These are phyloP conservation scores for Aspergillus sp. DNA, from an alignment of 2,329 filamentous ascomycete species.

Conservation along the genomic window DNA sequence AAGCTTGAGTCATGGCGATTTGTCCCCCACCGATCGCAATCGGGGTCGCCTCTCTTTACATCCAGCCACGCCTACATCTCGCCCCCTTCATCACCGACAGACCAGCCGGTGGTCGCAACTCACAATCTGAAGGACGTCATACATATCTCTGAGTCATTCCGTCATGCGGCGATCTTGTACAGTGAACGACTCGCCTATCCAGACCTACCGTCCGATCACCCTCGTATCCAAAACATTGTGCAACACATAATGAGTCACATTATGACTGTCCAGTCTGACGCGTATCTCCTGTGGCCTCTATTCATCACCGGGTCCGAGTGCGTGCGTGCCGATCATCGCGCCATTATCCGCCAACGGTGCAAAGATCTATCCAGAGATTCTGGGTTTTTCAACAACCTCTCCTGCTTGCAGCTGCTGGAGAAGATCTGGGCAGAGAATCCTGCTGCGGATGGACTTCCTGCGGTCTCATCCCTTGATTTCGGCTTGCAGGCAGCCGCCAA, in stretches of 20 bases:
- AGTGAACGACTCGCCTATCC: conserved; percentile 84
- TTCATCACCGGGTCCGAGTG: conserved; percentile 91
- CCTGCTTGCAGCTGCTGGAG: conserved; percentile 81
- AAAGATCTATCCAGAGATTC: conserved; percentile 83
- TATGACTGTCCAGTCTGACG: conserved; percentile 75
- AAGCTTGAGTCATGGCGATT: conserved; percentile 82
- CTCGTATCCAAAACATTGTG: conserved; percentile 81
- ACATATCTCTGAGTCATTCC: conserved; percentile 86
- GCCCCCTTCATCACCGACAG: conserved; percentile 29
- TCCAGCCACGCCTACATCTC: conserved; percentile 31
- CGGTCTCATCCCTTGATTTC: background rate
- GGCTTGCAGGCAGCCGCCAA: background rate
- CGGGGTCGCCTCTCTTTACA: conserved; percentile 16
- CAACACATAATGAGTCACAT: conserved; percentile 82
- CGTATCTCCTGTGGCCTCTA: conserved; percentile 90
- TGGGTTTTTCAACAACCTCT: conserved; percentile 91
- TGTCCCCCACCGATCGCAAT: conserved; percentile 43
- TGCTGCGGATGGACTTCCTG: background rate
- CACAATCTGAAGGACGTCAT: conserved; percentile 72
- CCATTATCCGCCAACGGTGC: conserved; percentile 76
- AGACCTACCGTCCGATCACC: conserved; percentile 68
- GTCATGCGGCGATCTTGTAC: conserved; percentile 85
- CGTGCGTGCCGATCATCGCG: conserved; percentile 75
- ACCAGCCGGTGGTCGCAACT: conserved; percentile 45
- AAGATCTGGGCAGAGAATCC: conserved; percentile 68